These are phyloP conservation scores for Arabidopsis suecica DNA, from an alignment of 345 rosid genomes.

Conservation along the genomic window DNA sequence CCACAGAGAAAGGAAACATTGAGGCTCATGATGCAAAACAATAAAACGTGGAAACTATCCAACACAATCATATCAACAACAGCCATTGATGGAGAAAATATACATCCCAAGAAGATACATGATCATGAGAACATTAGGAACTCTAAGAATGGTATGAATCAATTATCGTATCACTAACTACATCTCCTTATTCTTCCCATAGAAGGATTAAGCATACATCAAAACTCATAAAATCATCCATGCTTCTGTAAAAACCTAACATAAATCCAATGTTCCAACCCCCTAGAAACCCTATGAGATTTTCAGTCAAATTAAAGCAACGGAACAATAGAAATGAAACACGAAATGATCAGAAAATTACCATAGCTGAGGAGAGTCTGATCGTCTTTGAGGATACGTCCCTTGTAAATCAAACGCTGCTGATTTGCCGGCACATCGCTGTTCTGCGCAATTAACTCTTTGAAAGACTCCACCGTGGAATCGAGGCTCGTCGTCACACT, in stretches of 20 bases:
- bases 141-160: neutral
- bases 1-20: conserved; percentile 26
- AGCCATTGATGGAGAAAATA: neutral
- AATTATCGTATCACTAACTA: too few species aligned
- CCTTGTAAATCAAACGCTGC: conserved; percentile 82
- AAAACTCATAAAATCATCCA: too few species aligned
- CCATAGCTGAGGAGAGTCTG: conserved; percentile 75
- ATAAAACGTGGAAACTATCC: neutral
- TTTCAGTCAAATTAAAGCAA: conserved; percentile 18
- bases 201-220: too few species aligned
- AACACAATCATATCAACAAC: too few species aligned
- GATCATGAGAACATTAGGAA: neutral
- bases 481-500: conserved; percentile 57
- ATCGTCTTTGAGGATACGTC: conserved; percentile 83
- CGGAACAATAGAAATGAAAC: neutral
- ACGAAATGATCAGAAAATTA: conserved; percentile 20
- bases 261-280: neutral
- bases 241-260: neutral
- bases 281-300: neutral
- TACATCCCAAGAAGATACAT: neutral
- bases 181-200: too few species aligned
- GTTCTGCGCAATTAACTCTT: conserved; percentile 58
- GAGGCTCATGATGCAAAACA: neutral
- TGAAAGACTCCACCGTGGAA: conserved; percentile 65
- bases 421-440: conserved; percentile 75